phyloP scores from a whole-genome alignment of 2,329 filamentous ascomycete species.

The Conoideocrella luteorostrata region DNA sequence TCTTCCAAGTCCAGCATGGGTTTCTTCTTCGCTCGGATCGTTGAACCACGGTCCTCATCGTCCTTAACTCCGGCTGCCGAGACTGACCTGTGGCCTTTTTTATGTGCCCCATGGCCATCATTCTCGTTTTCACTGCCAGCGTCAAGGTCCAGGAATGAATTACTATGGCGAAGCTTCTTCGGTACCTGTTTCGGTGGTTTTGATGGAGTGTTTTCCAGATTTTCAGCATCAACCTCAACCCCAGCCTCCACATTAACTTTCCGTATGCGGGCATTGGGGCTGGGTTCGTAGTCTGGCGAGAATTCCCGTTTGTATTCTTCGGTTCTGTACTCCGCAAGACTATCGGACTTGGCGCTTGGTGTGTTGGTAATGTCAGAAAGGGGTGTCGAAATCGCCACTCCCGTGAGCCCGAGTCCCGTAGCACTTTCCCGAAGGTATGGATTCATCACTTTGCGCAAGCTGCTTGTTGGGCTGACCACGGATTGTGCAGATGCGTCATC shows the following conservation, averaged over 20 bases:
- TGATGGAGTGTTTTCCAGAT: slow-evolving; percentile 24
- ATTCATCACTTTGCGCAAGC: slow-evolving; percentile 79
- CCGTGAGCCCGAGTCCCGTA: slow-evolving; percentile 24
- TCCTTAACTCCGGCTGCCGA: slow-evolving; percentile 3
- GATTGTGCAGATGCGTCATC: slow-evolving; percentile 25
- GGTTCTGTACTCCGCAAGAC: slow-evolving; percentile 21
- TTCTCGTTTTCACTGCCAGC: slow-evolving; percentile 41
- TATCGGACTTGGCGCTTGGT: slow-evolving; percentile 9
- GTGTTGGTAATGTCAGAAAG: slow-evolving; percentile 21
- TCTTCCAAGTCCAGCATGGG: slow-evolving; percentile 16
- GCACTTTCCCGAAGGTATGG: slow-evolving; percentile 55
- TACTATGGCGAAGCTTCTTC: slow-evolving; percentile 25
- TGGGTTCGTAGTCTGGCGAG: slow-evolving; percentile 69
- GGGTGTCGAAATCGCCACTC: slow-evolving; percentile 9
- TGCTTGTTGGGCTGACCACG: slow-evolving; percentile 64
- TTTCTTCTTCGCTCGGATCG: slow-evolving; percentile 21
- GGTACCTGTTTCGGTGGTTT: slow-evolving; percentile 25
- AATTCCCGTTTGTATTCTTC: slow-evolving; percentile 51
- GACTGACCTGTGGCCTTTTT: slow-evolving; percentile 5
- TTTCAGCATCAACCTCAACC: slow-evolving; percentile 31
- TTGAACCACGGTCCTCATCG: slow-evolving; percentile 20
- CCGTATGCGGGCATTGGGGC: slow-evolving; percentile 64
- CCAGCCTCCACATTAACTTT: slow-evolving; percentile 47
- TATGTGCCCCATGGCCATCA: slow-evolving; percentile 14
- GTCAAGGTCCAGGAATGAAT: slow-evolving; percentile 47